Conservation (phyloP, 2,329 filamentous ascomycete species). For the Paramyrothecium sp. region DNA sequence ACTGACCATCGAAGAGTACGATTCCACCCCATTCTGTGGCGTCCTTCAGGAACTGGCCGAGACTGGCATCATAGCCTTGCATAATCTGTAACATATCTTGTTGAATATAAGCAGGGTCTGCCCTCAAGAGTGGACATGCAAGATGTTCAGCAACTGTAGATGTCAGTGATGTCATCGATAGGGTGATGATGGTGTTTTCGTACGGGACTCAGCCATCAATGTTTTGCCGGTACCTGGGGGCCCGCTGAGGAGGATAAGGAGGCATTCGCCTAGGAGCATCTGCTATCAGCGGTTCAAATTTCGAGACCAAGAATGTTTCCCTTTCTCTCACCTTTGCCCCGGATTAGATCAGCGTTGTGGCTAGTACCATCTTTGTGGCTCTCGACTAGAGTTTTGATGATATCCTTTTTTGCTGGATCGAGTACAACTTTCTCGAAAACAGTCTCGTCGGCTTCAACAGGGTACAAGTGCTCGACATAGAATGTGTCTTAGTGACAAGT, state of each 20-base stretch:
- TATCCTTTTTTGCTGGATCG: neutral
- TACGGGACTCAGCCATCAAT: neutral
- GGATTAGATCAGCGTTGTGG: neutral
- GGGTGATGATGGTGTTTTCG: neutral
- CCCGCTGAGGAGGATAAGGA: neutral
- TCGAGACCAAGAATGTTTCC: too few relatives aligned
- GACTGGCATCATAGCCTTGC: neutral
- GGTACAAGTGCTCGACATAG: neutral
- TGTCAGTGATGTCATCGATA: neutral
- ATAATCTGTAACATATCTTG: neutral
- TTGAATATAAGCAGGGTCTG: neutral
- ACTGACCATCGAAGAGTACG: neutral
- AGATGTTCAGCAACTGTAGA: neutral
- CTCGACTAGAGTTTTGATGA: neutral
- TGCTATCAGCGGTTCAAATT: too few relatives aligned
- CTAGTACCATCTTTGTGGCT: neutral
- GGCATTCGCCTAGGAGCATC: neutral
- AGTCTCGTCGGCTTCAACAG: neutral
- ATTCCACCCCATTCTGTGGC: neutral
- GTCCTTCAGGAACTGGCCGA: neutral
- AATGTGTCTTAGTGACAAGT: too few relatives aligned
- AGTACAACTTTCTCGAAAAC: neutral
- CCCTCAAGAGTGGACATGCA: neutral
- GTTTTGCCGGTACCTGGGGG: neutral
- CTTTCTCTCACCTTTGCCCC: neutral